A percentile compares a stretch with the other conserved stretches of the same genome.
phyloP scores from a whole-genome alignment of 2,329 filamentous ascomycete species.

The Pseudomassariella vexata region DNA sequence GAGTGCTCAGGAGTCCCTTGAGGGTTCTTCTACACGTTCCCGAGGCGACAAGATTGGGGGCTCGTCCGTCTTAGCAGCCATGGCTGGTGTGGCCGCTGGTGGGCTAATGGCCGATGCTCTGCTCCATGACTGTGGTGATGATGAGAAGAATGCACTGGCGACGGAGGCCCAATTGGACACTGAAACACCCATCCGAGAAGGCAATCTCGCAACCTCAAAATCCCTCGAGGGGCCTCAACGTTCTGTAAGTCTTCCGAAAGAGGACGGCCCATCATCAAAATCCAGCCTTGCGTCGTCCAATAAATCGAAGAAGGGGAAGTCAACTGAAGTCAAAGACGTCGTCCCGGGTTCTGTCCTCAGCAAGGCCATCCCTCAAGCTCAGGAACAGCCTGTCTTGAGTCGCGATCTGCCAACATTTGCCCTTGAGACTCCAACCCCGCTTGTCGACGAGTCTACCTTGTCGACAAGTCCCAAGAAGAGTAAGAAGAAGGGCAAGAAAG shows the following conservation, averaged over 20 bases:
- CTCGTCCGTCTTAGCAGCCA: neutral
- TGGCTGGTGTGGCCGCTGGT: neutral
- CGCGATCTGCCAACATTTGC: neutral
- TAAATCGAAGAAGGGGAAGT: slow-evolving; percentile 31
- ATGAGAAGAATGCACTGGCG: too few species aligned
- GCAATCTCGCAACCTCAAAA: slow-evolving; percentile 2
- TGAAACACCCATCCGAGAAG: too few species aligned
- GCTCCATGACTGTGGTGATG: slow-evolving; percentile 2
- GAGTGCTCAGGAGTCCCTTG: too few species aligned
- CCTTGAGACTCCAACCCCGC: neutral
- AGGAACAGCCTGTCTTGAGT: slow-evolving; percentile 4
- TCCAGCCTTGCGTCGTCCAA: slow-evolving; percentile 19
- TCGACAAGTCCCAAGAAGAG: too few species aligned
- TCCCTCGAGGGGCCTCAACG: neutral
- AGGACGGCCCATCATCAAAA: slow-evolving; percentile 7
- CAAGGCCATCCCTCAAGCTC: neutral
- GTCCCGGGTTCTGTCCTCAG: slow-evolving; percentile 1
- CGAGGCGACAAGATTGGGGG: neutral
- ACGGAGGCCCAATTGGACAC: too few species aligned
- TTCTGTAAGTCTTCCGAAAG: slow-evolving; percentile 7
- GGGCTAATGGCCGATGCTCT: neutral
- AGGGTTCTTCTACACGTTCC: too few species aligned
- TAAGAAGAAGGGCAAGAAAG: too few species aligned
- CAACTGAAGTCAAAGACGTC: slow-evolving; percentile 16
- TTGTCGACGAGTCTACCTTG: too few species aligned